These are phyloP conservation scores for Polytrichum formosum DNA, from an alignment of 225 moss, liverwort and hornwort species.

Conservation along the genomic window DNA sequence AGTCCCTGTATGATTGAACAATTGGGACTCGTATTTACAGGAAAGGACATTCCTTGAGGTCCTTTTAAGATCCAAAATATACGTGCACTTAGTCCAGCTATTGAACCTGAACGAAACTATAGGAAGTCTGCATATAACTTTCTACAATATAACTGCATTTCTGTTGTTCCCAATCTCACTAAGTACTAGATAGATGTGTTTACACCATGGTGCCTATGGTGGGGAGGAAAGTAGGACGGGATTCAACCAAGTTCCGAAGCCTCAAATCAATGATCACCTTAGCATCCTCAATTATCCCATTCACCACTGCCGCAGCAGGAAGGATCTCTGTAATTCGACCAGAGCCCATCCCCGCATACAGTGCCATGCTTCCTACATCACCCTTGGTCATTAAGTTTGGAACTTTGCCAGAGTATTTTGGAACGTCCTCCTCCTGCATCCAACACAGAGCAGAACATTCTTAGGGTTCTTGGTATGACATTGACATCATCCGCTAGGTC, in stretches of 20 bases:
- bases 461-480: neutral
- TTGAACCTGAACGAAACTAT: too few species aligned
- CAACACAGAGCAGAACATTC: neutral
- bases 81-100: too few species aligned
- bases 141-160: too few species aligned
- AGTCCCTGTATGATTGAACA: too few species aligned
- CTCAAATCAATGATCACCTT: slow-evolving; percentile 44
- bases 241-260: slow-evolving; percentile 36
- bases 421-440: slow-evolving; percentile 57
- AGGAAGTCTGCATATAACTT: too few species aligned
- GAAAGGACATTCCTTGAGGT: too few species aligned
- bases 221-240: neutral
- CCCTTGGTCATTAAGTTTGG: slow-evolving; percentile 69
- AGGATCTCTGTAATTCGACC: slow-evolving; percentile 60
- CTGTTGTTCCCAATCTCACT: too few species aligned
- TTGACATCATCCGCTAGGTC: neutral
- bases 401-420: slow-evolving; percentile 78
- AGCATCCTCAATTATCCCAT: slow-evolving; percentile 71
- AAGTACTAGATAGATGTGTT: neutral
- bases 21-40: too few species aligned
- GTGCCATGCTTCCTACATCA: slow-evolving; percentile 71
- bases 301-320: slow-evolving; percentile 59
- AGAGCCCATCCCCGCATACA: slow-evolving; percentile 75
- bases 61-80: too few species aligned
- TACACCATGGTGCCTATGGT: slow-evolving; percentile 29